Evolutionary conservation across 345 rosid species (phyloP).

Genomic region (Murraya paniculata): DNA sequence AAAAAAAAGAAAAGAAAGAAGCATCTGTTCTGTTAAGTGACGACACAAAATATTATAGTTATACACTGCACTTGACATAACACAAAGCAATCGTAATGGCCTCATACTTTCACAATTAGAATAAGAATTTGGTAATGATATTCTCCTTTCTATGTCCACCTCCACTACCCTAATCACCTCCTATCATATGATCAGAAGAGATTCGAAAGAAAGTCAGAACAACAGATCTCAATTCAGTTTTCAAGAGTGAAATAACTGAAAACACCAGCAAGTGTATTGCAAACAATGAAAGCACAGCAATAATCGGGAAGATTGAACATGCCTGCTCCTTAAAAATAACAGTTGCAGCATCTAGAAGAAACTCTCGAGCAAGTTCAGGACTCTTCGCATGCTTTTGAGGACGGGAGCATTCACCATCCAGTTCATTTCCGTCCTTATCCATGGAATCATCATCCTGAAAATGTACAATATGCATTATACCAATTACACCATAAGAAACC

Average conservation of each 20-base stretch:
- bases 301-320: conserved; percentile 20
- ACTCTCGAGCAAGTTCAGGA: conserved; percentile 99
- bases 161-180: background rate
- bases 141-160: conserved; percentile 9
- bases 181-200: background rate
- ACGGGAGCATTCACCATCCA: conserved; percentile 96
- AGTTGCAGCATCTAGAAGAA: conserved; percentile 94
- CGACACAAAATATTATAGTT: background rate
- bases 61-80: background rate
- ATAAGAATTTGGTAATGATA: background rate
- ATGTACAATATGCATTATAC: conserved; percentile 9
- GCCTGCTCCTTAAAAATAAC: conserved; percentile 98
- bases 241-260: background rate
- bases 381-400: conserved; percentile 99
- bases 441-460: conserved; percentile 88
- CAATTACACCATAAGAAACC: background rate
- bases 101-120: background rate
- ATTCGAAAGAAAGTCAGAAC: background rate
- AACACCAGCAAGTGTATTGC: conserved; percentile 10
- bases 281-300: conserved; percentile 8
- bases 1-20: too few relatives aligned
- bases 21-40: background rate
- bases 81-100: background rate
- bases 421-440: conserved; percentile 94
- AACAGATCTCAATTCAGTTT: background rate